Base-by-base conservation (phyloP, 305 asterid genomes). In the Solanum chacoense region DNA sequence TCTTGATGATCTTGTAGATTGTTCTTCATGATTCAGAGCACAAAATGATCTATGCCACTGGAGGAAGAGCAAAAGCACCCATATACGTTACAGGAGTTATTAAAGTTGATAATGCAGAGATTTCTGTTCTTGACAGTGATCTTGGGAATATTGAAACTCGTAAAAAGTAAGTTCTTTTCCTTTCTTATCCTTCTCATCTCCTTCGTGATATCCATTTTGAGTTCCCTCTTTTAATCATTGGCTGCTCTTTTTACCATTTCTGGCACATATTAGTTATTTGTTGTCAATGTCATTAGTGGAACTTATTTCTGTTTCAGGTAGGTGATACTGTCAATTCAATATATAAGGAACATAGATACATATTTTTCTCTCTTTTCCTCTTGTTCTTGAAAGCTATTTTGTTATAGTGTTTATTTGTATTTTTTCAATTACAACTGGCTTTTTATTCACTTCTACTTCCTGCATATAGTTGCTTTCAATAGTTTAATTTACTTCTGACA, bases 121-220 rank as follows among this genome's bases (percentile, higher is more conserved):
- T 97, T 90, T 92, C 95, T 10, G 84, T 96, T 74, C 96, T 96
- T 88, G 99, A 96, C 89, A 93, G 96, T 90, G 99, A 97, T 91
- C 91, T 93, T 89, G 99, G 96, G 91, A 96, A 92, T 29, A 88
- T 89, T 59, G 99, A 95, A 90, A 92, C 94, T 87, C 94, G 91
- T 93, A 96, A 93, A 88, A 97, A 92, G 99, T 96, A 92, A 72
- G 78, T 88, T 31, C 78, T 77, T 91, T 88, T 73, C 65, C 84
- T 34, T 81, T 45, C 72, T 28, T 50, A 31, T 50, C 40, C 20
- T 50, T 81, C 55, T 83, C n/a, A 83, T 50, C 73, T 83, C 73
- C 38, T 50, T 50, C 1, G 6, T 83, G 87, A 50, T 55, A 50
- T 50, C 40, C 67, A 37, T 11, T 83, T 83, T 83, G 42, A 83